phyloP scores from a whole-genome alignment of 495 filamentous ascomycete genomes.

The Aspergillus nidulans region DNA sequence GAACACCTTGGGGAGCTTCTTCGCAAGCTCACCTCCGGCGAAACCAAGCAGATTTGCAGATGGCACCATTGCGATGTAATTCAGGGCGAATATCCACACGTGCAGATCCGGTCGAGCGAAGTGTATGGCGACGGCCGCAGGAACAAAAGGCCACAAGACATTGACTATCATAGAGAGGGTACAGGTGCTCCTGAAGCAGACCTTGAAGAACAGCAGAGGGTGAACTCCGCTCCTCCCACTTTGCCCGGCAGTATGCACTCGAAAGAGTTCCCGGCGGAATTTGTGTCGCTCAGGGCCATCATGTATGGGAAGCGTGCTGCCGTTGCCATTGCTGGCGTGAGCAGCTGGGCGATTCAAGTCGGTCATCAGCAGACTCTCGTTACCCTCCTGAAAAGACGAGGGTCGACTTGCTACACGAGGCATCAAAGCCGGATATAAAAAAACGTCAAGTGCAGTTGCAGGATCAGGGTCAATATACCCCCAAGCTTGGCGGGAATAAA shows the following conservation, averaged over 20 bases:
- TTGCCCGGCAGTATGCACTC: slow-evolving; percentile 59
- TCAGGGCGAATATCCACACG: slow-evolving; percentile 63
- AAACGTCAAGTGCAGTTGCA: not conserved
- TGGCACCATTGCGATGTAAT: slow-evolving; percentile 81
- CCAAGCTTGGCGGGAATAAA: not conserved
- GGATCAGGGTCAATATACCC: too few relatives aligned
- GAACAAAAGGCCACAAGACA: slow-evolving; percentile 72
- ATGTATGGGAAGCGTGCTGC: slow-evolving; percentile 26
- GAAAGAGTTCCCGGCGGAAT: slow-evolving; percentile 26
- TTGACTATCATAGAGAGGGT: slow-evolving; percentile 55
- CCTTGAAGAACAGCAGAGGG: slow-evolving; percentile 54
- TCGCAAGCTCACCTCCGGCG: slow-evolving; percentile 72
- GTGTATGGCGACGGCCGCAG: slow-evolving; percentile 60
- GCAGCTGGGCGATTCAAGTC: not conserved
- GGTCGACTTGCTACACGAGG: not conserved
- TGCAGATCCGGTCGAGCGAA: slow-evolving; percentile 59
- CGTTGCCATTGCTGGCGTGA: slow-evolving; percentile 8
- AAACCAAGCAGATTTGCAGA: slow-evolving; percentile 86
- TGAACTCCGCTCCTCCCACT: slow-evolving; percentile 60
- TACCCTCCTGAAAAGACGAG: not conserved
- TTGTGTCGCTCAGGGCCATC: slow-evolving; percentile 14
- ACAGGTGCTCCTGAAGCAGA: slow-evolving; percentile 57
- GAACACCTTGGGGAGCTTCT: slow-evolving; percentile 69
- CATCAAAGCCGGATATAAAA: too few relatives aligned
- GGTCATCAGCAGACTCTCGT: slow-evolving; percentile 1